phyloP scores from a whole-genome alignment of 1,284 basidiomycete genomes.

The Ganoderma lucidum region DNA sequence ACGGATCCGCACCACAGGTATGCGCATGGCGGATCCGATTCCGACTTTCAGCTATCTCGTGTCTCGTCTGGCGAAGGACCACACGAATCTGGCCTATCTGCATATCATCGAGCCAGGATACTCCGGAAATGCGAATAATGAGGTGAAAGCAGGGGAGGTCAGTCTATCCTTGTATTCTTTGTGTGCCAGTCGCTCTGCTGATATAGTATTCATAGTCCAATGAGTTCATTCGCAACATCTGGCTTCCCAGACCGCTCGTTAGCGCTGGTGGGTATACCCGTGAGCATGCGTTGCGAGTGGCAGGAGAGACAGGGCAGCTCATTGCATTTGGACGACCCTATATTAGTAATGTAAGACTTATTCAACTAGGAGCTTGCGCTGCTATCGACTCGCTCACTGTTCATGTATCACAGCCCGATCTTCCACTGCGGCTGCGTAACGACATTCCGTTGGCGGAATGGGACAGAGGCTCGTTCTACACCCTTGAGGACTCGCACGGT shows the following conservation, averaged over 20 bases:
- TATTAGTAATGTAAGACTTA: slow-evolving; percentile 47
- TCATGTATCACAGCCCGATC: slow-evolving; percentile 49
- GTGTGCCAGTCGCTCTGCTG: too few relatives aligned
- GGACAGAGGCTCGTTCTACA: slow-evolving; percentile 40
- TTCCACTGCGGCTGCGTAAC: slow-evolving; percentile 48
- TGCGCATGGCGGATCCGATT: slow-evolving; percentile 57
- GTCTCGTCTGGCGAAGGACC: slow-evolving; percentile 43
- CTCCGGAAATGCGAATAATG: slow-evolving; percentile 24
- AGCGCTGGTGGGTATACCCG: slow-evolving; percentile 45
- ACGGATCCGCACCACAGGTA: slow-evolving; percentile 19
- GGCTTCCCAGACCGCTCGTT: slow-evolving; percentile 41
- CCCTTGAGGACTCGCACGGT: slow-evolving; percentile 35
- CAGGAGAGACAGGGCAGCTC: slow-evolving; percentile 45
- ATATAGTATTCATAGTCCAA: slow-evolving; percentile 32
- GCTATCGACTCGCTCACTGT: background rate
- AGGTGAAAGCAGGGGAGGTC: slow-evolving; percentile 7
- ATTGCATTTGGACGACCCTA: slow-evolving; percentile 57
- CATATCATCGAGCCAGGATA: slow-evolving; percentile 54
- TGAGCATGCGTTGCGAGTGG: slow-evolving; percentile 35
- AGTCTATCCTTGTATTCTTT: background rate
- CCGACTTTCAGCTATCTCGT: slow-evolving; percentile 52
- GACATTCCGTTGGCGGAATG: slow-evolving; percentile 37
- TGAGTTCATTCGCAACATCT: slow-evolving; percentile 41
- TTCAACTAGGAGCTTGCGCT: too few relatives aligned
- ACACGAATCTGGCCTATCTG: slow-evolving; percentile 63